A percentile compares a stretch with the other conserved stretches of the same genome.
Conservation (phyloP, 129 eudicot genomes). For the Saussurea involucrata region DNA sequence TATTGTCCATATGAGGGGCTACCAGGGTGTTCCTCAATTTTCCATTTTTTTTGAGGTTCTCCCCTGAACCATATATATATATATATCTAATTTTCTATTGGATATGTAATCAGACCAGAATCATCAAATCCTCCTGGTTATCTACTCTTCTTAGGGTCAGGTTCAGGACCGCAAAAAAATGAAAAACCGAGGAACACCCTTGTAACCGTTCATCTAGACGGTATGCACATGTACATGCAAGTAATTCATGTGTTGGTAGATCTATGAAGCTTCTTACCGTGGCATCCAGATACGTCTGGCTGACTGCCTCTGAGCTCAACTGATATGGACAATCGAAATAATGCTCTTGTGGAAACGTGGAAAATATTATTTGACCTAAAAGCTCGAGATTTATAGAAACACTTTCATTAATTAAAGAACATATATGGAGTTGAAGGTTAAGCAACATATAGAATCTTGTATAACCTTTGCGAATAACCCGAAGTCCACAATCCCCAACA, state of each 20-base stretch:
- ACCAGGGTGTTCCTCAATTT: too few species aligned
- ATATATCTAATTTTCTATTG: too few species aligned
- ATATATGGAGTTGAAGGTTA: background rate
- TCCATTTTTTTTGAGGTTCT: too few species aligned
- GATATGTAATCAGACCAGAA: too few species aligned
- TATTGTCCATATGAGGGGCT: too few species aligned
- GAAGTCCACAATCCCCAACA: conserved; percentile 86
- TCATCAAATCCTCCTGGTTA: background rate
- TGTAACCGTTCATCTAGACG: too few species aligned
- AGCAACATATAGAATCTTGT: background rate
- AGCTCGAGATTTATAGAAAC: conserved; percentile 10
- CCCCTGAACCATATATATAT: too few species aligned
- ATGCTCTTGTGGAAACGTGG: conserved; percentile 89
- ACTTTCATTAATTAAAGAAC: background rate
- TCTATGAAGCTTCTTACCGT: conserved; percentile 40
- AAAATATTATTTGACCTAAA: conserved; percentile 76
- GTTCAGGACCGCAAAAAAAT: too few species aligned
- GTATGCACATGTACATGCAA: too few species aligned
- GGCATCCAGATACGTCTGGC: conserved; percentile 86
- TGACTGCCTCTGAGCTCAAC: conserved; percentile 81
- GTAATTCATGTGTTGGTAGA: background rate
- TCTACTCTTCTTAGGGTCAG: too few species aligned
- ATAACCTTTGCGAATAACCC: conserved; percentile 67
- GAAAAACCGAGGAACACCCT: too few species aligned
- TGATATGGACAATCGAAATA: conserved; percentile 95